Conservation (phyloP, 2,329 filamentous ascomycete genomes). For the Fusarium torulosum region DNA sequence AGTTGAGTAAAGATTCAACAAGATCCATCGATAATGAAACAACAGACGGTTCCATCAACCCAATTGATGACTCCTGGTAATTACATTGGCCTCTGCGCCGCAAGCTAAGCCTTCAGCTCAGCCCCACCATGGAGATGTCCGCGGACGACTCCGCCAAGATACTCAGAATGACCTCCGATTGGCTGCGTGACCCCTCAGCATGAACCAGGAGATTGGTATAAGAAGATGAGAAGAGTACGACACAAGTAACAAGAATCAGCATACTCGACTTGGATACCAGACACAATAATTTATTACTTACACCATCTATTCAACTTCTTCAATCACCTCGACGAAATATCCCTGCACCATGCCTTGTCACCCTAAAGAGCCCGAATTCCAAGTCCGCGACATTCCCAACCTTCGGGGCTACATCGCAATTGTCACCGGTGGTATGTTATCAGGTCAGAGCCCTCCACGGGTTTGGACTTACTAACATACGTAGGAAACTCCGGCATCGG, state of each 20-base stretch:
- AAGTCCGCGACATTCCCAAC: constrained; percentile 37
- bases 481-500: constrained; percentile 42
- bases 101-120: constrained; percentile 9
- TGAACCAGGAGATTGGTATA: background rate
- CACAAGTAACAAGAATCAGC: background rate
- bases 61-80: background rate
- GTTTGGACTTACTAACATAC: rapidly evolving
- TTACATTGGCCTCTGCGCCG: background rate
- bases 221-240: constrained; percentile 10
- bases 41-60: background rate
- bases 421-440: constrained; percentile 40
- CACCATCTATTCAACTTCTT: background rate
- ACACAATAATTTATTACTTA: rapidly evolving
- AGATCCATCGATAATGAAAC: background rate
- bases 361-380: constrained; percentile 25
- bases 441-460: rapidly evolving
- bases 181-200: background rate
- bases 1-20: no score
- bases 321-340: rapidly evolving
- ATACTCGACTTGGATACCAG: background rate
- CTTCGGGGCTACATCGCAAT: constrained; percentile 41
- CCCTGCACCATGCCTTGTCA: constrained; percentile 19
- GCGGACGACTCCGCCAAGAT: constrained; percentile 27
- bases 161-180: constrained; percentile 1
- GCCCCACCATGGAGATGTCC: constrained; percentile 38